Evolutionary conservation across 2,329 filamentous ascomycete species (phyloP).

Genomic region (Exophiala xenobiotica): DNA sequence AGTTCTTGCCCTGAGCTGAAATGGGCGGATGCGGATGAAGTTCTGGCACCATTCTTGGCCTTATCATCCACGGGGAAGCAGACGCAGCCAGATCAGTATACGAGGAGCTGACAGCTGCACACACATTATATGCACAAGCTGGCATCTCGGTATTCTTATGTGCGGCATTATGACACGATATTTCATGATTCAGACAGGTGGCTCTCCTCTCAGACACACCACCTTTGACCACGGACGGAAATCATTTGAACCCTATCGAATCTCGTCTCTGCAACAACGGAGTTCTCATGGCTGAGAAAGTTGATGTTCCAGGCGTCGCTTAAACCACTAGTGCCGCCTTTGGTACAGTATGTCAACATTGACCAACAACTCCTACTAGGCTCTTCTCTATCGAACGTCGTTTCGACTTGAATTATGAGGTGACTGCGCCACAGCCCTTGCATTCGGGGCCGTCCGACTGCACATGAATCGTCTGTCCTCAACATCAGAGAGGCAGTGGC

Average conservation of each 20-base stretch:
- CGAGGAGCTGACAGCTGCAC: background rate
- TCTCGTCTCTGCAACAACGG: no score
- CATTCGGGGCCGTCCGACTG: slow-evolving; percentile 76
- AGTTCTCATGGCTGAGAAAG: slow-evolving; percentile 13
- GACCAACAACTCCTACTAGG: no score
- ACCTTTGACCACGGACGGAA: background rate
- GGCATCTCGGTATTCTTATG: background rate
- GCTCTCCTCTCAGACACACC: background rate
- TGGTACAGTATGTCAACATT: background rate
- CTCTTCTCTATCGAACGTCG: no score
- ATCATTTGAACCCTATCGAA: no score
- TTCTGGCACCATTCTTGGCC: background rate
- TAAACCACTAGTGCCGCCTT: slow-evolving; percentile 15
- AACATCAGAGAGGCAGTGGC: slow-evolving; percentile 37
- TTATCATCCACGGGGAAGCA: background rate
- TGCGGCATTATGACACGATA: background rate
- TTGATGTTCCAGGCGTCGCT: slow-evolving; percentile 18
- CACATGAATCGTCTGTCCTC: slow-evolving; percentile 12
- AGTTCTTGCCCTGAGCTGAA: background rate
- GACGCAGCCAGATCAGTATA: background rate
- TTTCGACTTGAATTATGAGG: no score
- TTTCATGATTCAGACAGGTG: background rate
- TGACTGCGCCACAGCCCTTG: slow-evolving; percentile 77
- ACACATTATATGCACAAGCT: no score
- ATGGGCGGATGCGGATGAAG: background rate